Conservation (phyloP, 1,284 basidiomycete genomes). For the Ustilago curta region DNA sequence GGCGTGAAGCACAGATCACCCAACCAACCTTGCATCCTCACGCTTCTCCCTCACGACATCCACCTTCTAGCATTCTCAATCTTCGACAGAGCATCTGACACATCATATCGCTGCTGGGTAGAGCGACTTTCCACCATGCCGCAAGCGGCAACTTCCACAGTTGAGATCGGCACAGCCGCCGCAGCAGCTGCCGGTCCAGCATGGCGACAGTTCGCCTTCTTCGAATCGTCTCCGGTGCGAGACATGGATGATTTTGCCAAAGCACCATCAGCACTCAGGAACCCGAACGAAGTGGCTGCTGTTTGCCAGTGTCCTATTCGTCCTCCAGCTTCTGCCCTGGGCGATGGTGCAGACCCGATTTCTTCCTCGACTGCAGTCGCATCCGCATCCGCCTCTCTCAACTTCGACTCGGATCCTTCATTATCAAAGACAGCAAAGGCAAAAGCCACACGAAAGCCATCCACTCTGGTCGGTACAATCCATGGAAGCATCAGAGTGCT, state of each 20-base stretch:
- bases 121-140: constrained; percentile 12
- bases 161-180: constrained; percentile 40
- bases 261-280: constrained; percentile 43
- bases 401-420: constrained; percentile 13
- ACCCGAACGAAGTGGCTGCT: constrained; percentile 55
- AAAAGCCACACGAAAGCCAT: constrained; percentile 18
- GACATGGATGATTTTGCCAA: constrained; percentile 53
- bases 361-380: constrained; percentile 8
- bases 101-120: too few species aligned
- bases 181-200: constrained; percentile 55
- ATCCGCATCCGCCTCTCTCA: constrained; percentile 11
- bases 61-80: background rate
- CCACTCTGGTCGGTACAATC: constrained; percentile 54
- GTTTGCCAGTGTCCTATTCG: constrained; percentile 49
- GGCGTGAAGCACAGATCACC: constrained; percentile 31
- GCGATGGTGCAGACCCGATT: background rate
- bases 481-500: constrained; percentile 52
- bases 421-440: constrained; percentile 7
- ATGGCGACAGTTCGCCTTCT: constrained; percentile 62
- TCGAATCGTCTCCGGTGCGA: constrained; percentile 51
- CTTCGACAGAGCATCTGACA: background rate
- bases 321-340: constrained; percentile 31
- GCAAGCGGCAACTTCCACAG: constrained; percentile 15
- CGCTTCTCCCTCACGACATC: constrained; percentile 27
- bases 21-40: background rate